Evolutionary conservation across 2,329 filamentous ascomycete genomes (phyloP), one percentile per base, ranked within the genome.

Genomic region (Ophiostoma piceae): DNA sequence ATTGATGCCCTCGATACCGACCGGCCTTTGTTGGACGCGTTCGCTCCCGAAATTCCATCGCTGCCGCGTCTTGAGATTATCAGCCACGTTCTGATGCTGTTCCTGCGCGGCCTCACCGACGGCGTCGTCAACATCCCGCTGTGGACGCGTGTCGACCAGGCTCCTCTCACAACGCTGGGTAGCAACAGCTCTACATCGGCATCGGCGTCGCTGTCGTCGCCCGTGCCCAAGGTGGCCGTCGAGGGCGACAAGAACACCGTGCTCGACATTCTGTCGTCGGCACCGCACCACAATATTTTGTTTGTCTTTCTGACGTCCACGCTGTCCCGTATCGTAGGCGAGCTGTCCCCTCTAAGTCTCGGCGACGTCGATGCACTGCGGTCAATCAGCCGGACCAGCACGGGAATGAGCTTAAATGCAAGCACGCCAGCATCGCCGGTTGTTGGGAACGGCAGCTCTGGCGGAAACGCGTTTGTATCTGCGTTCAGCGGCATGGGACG

Each of bases 231-330:
- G 22, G 66, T 74, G 0, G 19, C 73, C 1, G 71, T 73, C 14
- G 80, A 84, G 26, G 79, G 85, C 51, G 79, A 82, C 74, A 87
- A 85, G 76, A 79, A 79, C 0, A 76, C 79, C 2, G 78, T 95
- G 1, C 85, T 97, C 5, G 94, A 97, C 74, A 84, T 90, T 1
- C 84, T 97, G 1, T 85, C 90, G 0, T 82, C 85, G 1, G 84
- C 87, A 0, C 91, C 92, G 0, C 89, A 90, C 67, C 90, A 96
- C 79, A 95, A 92, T 76, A 94, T 97, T 69, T 90, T 91, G 0
- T 96, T 97, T 76, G 91, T 96, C 1, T 93, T 97, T 73, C 81
- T 97, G 19, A 92, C 90, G 0, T 88, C 91, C 9, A 94, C 93
- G 79, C 83, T 97, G 0, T 80, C 83, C 1, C 82, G 83, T 3